Base-by-base conservation (phyloP, 2,329 filamentous ascomycete species). In the Metarhizium sp. region DNA sequence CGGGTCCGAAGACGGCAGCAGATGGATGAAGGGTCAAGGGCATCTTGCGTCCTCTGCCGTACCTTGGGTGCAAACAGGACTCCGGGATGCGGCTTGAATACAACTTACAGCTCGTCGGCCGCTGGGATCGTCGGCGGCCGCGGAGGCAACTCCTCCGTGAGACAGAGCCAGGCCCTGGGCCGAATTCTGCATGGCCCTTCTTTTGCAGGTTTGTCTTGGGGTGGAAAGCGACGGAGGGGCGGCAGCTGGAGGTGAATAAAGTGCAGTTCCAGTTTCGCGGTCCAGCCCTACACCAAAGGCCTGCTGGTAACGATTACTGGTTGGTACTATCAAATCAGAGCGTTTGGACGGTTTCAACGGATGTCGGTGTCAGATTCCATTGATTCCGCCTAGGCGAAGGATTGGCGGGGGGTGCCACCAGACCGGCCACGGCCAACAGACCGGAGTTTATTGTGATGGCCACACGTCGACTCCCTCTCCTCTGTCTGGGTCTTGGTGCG, bases 61-160 rank as follows among this genome's bases (percentile, higher is more conserved):
- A 10, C n/a, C n/a, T 20, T 45, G n/a, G 10, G 16, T 45, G 42
- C 16, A 6, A 38, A 51, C 38, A 48, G 51, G 13, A 50, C 49
- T 50, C 38, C 43, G 50, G 53, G 52, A 55, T 59, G 45, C 52
- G 43, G 45, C 36, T 25, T 20, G 34, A 45, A 50, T 43, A 34
- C 25, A 45, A 72, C 71, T 60, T 69, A 73, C 71, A 59, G 71
- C 71, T 67, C 69, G 62, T 45, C 69, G 62, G 30, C 59, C 63
- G 52, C 60, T 56, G 56, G 69, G 55, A 57, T 72, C 70, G 45
- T 73, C 71, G 70, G 67, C 56, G 52, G 63, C 68, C 66, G 67
- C 68, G 66, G 69, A 49, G 47, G 54, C 50, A 32, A 46, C 16
- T 30, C 50, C 46, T 42, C 42, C 50, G 32, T 38, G 53, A 29